Conservation (phyloP, 805 yeast species). For the Metschnikowia anglica region DNA sequence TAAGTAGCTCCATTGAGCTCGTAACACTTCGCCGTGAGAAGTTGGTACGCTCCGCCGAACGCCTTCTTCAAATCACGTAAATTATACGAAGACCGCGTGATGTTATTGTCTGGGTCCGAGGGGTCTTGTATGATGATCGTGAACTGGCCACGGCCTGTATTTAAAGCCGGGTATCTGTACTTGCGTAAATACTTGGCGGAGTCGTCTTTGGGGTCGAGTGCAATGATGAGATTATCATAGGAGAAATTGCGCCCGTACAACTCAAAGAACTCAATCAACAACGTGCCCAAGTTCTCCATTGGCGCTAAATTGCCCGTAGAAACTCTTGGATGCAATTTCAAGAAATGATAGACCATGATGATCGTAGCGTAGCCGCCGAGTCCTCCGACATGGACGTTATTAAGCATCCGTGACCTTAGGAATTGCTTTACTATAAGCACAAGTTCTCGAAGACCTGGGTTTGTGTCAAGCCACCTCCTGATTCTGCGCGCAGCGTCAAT, state of each 20-base stretch:
- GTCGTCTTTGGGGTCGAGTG: slow-evolving; percentile 54
- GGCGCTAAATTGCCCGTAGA: slow-evolving; percentile 65
- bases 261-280: slow-evolving; percentile 89
- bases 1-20: slow-evolving; percentile 65
- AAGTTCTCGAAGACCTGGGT: slow-evolving; percentile 80
- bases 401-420: slow-evolving; percentile 69
- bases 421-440: slow-evolving; percentile 85
- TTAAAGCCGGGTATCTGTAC: slow-evolving; percentile 48
- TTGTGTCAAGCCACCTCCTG: slow-evolving; percentile 64
- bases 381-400: slow-evolving; percentile 91
- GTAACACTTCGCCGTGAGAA: slow-evolving; percentile 72
- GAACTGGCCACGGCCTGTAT: slow-evolving; percentile 53
- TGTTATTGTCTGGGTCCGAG: slow-evolving; percentile 76
- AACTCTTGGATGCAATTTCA: slow-evolving; percentile 76
- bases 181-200: slow-evolving; percentile 62
- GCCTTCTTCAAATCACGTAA: slow-evolving; percentile 77
- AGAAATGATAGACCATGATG: slow-evolving; percentile 76
- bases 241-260: slow-evolving; percentile 88
- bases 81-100: slow-evolving; percentile 82
- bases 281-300: slow-evolving; percentile 75
- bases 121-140: slow-evolving; percentile 86
- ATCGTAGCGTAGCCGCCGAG: slow-evolving; percentile 93
- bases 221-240: slow-evolving; percentile 73
- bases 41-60: slow-evolving; percentile 83
- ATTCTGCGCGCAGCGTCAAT: slow-evolving; percentile 78